phyloP scores from a whole-genome alignment of 2,329 filamentous ascomycete species.

The Cercospora zeae-maydis region DNA sequence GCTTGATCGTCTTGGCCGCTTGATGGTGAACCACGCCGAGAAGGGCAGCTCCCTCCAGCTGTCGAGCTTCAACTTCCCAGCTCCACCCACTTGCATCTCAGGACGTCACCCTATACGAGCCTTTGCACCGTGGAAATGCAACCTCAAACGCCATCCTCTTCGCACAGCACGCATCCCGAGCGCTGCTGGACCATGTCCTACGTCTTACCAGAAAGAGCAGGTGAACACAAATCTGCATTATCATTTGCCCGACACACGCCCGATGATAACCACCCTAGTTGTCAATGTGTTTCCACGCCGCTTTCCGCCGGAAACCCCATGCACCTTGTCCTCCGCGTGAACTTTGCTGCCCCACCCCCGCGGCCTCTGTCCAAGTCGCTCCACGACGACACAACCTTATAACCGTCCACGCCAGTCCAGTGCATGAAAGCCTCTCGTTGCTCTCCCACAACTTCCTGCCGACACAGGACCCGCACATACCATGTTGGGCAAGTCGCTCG shows the following conservation, averaged over 20 bases:
- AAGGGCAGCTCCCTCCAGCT: slow-evolving; percentile 3
- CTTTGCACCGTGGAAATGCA: neutral
- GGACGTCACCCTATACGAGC: slow-evolving; percentile 3
- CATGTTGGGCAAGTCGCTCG: slow-evolving; percentile 1
- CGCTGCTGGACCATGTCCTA: neutral
- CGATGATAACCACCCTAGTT: neutral
- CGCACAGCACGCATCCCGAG: neutral
- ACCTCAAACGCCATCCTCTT: neutral
- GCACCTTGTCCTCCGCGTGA: neutral
- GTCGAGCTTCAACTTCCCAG: neutral
- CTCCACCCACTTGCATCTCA: slow-evolving; percentile 4
- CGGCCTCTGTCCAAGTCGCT: neutral
- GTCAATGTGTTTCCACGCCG: neutral
- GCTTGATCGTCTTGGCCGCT: neutral
- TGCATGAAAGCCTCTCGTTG: neutral
- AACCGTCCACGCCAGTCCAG: neutral
- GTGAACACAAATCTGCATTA: neutral
- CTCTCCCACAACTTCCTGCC: neutral
- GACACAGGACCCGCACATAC: neutral
- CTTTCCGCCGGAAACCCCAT: neutral
- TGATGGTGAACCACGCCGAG: neutral
- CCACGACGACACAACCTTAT: neutral
- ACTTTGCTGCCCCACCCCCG: neutral
- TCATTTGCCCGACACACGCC: neutral
- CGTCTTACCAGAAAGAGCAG: slow-evolving; percentile 2